Evolutionary conservation across 2,329 filamentous ascomycete genomes (phyloP).

Genomic region (Calonectria henricotiae): DNA sequence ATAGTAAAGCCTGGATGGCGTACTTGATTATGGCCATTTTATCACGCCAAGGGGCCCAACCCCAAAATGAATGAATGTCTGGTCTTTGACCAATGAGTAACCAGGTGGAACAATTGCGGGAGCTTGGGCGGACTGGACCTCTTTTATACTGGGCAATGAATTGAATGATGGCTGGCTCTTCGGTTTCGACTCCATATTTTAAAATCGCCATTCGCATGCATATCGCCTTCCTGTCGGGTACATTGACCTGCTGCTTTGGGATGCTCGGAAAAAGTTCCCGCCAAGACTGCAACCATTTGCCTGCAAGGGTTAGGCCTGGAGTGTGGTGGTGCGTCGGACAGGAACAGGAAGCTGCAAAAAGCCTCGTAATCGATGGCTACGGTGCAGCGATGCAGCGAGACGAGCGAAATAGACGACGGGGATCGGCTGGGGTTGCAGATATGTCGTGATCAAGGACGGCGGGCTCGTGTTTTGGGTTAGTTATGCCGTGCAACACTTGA

Average conservation of each 20-base stretch:
- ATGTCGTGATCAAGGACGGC: constrained; percentile 7
- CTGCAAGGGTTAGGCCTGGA: constrained; percentile 15
- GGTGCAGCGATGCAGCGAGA: neutral
- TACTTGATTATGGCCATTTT: constrained; percentile 14
- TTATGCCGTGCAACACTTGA: constrained; percentile 16
- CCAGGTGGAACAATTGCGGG: neutral
- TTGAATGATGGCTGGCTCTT: neutral
- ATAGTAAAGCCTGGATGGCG: constrained; percentile 28
- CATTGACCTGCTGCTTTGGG: constrained; percentile 21
- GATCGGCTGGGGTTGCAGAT: neutral
- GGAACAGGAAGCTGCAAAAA: constrained; percentile 15
- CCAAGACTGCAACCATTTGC: constrained; percentile 23
- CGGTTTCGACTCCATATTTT: constrained; percentile 17
- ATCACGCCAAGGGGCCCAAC: neutral
- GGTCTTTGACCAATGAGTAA: neutral
- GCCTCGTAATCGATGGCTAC: constrained; percentile 5
- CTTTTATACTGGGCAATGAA: neutral
- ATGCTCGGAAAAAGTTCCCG: constrained; percentile 20
- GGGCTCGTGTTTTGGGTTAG: constrained; percentile 1
- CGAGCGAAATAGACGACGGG: neutral
- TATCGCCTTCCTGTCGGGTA: constrained; percentile 15
- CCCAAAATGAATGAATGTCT: no score
- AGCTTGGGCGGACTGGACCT: neutral
- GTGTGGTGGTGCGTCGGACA: neutral
- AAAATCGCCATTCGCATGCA: constrained; percentile 4